Base-by-base conservation (phyloP, 805 yeast species). In the Cyberlindnera bimundalis region DNA sequence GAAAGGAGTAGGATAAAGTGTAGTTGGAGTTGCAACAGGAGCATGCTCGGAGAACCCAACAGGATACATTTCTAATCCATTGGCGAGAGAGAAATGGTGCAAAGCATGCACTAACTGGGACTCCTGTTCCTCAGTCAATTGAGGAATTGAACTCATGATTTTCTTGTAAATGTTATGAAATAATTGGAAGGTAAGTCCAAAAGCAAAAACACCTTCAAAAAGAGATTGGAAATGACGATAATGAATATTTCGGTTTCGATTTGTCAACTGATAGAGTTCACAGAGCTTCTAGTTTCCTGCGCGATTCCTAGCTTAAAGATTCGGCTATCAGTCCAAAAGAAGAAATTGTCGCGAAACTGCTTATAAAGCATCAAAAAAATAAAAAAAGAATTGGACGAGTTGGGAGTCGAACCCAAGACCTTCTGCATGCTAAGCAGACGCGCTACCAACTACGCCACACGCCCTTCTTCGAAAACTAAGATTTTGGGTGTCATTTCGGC, bases 1-100 rank as follows among this genome's bases (percentile, higher is more conserved):
- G 49, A 89, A 79, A 6, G 96, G 96, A 0, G 97, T 84, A 5
- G 99, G 99, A 56, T 71, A 88, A 21, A 91, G 55, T 2, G 99
- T 93, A 9, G 88, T 79, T 28, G 99, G 99, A 2, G 96, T 96
- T 37, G 73, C 74, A 16, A 64, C 63, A 13, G 78, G 73, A 30
- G 66, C 66, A 51, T 65, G 71, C 17, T 55, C 46, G 11, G 65
- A 46, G 53, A 70, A 78, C 19, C 72, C 67, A 1, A 81, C 79
- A 2, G 89, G 88, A 53, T 85, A 82, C 80, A 90, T 81, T n/a
- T 79, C 73, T 32, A 90, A 67, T 3, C 97, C 96, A 63, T 87
- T 78, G 35, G 83, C 73, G 36, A 90, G 64, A 6, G 84, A 70
- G 86, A 93, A 89, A 48, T 89, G 96, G 36, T 74, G 71, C 24